Percentiles rank a stretch among this genome's conserved stretches.
Evolutionary conservation across 257 asterid species (phyloP).

Genomic region (Solanum stenotomum): DNA sequence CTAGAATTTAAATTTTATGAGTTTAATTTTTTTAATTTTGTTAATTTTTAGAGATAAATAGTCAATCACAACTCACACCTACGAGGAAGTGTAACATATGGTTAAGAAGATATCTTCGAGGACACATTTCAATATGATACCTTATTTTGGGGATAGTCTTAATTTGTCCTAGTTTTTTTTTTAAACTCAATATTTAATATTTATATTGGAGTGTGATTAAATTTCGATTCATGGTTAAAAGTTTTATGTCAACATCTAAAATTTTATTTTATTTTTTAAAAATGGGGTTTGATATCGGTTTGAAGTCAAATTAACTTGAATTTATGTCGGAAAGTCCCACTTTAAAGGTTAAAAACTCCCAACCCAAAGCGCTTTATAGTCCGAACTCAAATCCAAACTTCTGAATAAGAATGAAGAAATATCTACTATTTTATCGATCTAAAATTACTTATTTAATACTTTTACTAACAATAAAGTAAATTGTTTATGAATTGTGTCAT

Average conservation of each 20-base stretch:
- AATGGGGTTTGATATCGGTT: neutral
- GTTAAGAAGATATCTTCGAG: neutral
- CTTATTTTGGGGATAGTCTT: neutral
- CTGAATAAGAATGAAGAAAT: neutral
- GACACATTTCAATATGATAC: neutral
- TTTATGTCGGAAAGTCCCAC: neutral
- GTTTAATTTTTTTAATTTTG: neutral
- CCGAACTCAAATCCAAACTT: neutral
- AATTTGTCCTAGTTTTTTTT: neutral
- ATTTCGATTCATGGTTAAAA: neutral
- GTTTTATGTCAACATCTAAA: neutral
- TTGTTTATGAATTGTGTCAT: neutral
- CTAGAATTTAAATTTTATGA: neutral
- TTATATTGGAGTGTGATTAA: neutral
- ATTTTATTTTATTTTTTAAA: neutral
- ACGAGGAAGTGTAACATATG: neutral
- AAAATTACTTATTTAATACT: neutral
- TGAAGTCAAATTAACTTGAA: neutral
- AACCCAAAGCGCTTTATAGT: neutral
- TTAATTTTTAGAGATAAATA: neutral
- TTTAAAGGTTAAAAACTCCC: neutral
- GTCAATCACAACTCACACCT: neutral
- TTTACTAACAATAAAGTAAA: neutral
- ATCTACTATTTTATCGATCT: neutral
- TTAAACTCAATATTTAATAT: neutral